Evolutionary conservation across 1,284 basidiomycete genomes (phyloP).

Genomic region (Anthracocystis walkeri): DNA sequence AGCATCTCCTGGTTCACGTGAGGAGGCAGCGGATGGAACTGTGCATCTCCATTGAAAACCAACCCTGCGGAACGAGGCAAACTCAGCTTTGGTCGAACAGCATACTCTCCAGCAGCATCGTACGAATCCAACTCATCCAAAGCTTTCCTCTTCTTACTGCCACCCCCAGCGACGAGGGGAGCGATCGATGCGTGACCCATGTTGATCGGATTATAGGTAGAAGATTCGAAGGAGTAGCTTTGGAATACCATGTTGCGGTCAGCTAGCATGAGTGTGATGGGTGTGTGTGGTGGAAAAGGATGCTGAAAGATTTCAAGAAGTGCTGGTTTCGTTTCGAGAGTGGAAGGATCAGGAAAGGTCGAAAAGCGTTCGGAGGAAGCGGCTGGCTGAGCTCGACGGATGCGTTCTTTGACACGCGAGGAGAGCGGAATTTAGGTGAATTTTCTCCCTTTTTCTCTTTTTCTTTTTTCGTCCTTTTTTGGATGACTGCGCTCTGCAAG

Average conservation of each 20-base stretch:
- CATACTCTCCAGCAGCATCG: slow-evolving; percentile 11
- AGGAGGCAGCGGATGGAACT: slow-evolving; percentile 55
- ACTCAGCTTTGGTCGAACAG: slow-evolving; percentile 35
- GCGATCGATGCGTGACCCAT: slow-evolving; percentile 19
- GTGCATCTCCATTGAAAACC: slow-evolving; percentile 38
- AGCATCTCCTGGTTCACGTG: slow-evolving; percentile 54
- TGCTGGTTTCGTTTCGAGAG: not conserved
- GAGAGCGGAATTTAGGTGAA: slow-evolving; percentile 12
- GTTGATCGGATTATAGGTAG: slow-evolving; percentile 35
- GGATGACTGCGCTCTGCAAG: slow-evolving; percentile 2
- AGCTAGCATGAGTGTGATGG: not conserved
- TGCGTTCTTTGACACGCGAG: slow-evolving; percentile 34
- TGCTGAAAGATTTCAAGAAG: no score
- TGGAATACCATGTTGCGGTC: slow-evolving; percentile 34
- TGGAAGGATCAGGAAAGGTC: not conserved
- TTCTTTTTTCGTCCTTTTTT: slow-evolving; percentile 8
- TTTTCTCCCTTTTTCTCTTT: slow-evolving; percentile 11
- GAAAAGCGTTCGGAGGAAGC: not conserved
- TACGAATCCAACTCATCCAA: slow-evolving; percentile 34
- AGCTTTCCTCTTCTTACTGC: slow-evolving; percentile 43
- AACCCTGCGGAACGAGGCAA: slow-evolving; percentile 34
- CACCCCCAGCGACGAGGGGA: slow-evolving; percentile 3
- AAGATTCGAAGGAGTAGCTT: slow-evolving; percentile 28
- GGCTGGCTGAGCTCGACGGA: slow-evolving; percentile 16
- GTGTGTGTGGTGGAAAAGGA: not conserved